These are phyloP conservation scores for Bathelium albidoporum DNA, from an alignment of 495 filamentous ascomycete species.

Conservation along the genomic window DNA sequence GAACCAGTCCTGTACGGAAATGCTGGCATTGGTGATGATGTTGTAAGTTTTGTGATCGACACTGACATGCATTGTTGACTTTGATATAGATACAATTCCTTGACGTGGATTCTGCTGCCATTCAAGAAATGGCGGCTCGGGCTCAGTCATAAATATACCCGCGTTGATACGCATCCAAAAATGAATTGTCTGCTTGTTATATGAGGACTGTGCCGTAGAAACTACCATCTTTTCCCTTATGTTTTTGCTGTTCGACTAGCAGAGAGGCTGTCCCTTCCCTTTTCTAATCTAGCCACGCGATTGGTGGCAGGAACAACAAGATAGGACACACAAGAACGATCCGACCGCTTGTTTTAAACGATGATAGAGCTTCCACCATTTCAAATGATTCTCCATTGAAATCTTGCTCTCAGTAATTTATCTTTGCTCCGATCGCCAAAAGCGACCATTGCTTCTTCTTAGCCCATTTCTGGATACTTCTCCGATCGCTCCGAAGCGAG, in stretches of 20 bases:
- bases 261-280: background rate
- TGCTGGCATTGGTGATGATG: constrained; percentile 51
- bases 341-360: background rate
- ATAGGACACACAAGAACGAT: too few species aligned
- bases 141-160: background rate
- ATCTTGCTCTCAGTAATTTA: background rate
- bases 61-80: background rate
- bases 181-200: background rate
- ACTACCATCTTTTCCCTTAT: background rate
- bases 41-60: constrained; percentile 39
- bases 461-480: background rate
- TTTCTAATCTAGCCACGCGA: background rate
- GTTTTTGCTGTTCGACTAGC: too few species aligned
- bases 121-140: background rate
- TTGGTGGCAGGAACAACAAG: background rate
- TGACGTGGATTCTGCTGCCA: background rate
- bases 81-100: constrained; percentile 8
- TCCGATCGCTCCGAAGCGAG: too few species aligned
- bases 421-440: background rate
- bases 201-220: too few species aligned
- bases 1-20: constrained; percentile 67
- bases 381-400: background rate
- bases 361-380: background rate
- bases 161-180: background rate
- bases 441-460: constrained; percentile 1